These are phyloP conservation scores for Sistotremastrum suecicum DNA, from an alignment of 768 basidiomycete genomes.

Conservation along the genomic window DNA sequence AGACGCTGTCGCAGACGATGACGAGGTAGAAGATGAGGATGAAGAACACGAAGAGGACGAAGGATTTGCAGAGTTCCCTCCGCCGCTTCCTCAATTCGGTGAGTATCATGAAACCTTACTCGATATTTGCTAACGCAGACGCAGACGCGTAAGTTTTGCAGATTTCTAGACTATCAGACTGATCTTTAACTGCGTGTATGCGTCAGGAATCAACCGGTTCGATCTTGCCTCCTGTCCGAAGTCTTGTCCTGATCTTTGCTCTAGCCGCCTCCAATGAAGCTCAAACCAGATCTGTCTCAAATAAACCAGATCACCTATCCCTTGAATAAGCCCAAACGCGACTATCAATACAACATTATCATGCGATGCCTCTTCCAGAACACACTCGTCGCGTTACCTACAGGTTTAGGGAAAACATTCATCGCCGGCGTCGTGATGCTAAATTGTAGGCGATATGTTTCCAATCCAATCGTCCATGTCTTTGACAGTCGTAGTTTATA, in stretches of 20 bases:
- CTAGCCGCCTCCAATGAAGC: constrained; percentile 66
- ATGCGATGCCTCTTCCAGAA: constrained; percentile 79
- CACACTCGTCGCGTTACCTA: constrained; percentile 86
- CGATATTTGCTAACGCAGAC: neutral
- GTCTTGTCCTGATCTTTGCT: neutral
- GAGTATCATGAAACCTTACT: constrained; percentile 16
- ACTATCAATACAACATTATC: constrained; percentile 93
- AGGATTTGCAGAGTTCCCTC: constrained; percentile 73
- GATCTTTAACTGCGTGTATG: too few relatives aligned
- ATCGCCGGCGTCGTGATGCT: constrained; percentile 95
- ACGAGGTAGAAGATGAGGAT: constrained; percentile 34
- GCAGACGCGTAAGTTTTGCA: too few relatives aligned
- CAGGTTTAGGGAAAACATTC: constrained; percentile 95
- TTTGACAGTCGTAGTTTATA: constrained; percentile 43
- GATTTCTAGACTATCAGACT: too few relatives aligned
- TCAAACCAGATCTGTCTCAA: constrained; percentile 61
- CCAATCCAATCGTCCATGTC: constrained; percentile 4
- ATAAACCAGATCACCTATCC: constrained; percentile 87
- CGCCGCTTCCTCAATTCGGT: constrained; percentile 53
- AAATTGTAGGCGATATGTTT: constrained; percentile 47
- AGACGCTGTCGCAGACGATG: constrained; percentile 26
- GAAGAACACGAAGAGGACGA: constrained; percentile 40
- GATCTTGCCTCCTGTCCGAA: neutral
- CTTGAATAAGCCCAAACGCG: constrained; percentile 72
- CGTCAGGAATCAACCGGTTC: too few relatives aligned